Base-by-base conservation (phyloP, 805 yeast genomes). In the Maudiozyma saulgeensis region DNA sequence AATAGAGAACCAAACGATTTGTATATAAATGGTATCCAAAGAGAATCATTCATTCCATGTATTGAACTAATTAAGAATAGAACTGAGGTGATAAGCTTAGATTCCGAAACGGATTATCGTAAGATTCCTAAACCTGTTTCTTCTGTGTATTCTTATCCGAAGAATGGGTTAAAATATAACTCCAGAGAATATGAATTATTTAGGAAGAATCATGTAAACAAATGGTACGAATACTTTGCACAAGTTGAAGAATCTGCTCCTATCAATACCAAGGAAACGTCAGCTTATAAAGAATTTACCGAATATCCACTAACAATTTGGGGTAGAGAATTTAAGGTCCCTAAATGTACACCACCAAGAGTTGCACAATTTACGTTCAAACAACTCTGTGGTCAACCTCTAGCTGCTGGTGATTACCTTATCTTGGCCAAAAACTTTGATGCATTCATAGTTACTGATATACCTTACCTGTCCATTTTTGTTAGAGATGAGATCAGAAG, bases 1-100 rank as follows among this genome's bases (percentile, higher is more conserved):
- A 93, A 93, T 67, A 79, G 99, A 58, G 90, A 90, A 0, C 99
- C 99, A 0, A 93, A 86, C 65, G 96, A 89, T 54, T 73, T 93
- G 49, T 93, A 93, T 71, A 80, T 86, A 58, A 89, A 93, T 64
- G 99, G 99, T 35, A 84, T 93, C 44, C 99, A 93, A 68, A 75
- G 99, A 56, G 86, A 83, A 53, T 82, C 90, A 16, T 93, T 93
- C 60, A 77, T 93, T 48, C 99, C 99, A 1, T 90, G 97, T 59
- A 93, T 93, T 47, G 82, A 85, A 57, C 70, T 84, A 51, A 76
- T 93, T 53, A 84, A 91, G 62, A 63, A 73, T 28, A 78, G 81
- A 53, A 83, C 93, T 3, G 77, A 80, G 45, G 96, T 93, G 2
- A 80, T 87, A 8, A 82, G 79, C 56, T 72, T 93, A 53, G 83